Conservation (phyloP, 768 basidiomycete genomes). For the Rhizopogon salebrosus region DNA sequence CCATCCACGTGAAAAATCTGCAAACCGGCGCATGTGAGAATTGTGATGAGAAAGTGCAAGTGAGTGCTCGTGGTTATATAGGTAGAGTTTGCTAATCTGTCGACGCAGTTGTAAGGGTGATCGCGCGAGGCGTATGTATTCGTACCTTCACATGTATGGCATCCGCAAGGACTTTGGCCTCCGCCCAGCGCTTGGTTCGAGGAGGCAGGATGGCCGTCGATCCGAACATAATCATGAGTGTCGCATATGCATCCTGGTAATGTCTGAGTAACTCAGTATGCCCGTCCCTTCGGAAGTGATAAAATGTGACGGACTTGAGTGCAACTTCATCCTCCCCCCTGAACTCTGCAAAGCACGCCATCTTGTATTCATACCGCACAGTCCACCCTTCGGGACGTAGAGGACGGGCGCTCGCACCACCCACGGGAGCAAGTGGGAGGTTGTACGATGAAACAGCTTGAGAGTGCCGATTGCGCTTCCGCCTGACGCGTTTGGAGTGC, state of each 20-base stretch:
- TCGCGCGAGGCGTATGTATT: not conserved
- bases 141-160: constrained; percentile 85
- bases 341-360: constrained; percentile 95
- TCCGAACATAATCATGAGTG: constrained; percentile 81
- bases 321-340: constrained; percentile 89
- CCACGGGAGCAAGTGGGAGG: constrained; percentile 41
- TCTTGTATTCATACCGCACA: constrained; percentile 95
- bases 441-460: constrained; percentile 48
- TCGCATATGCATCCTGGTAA: constrained; percentile 90
- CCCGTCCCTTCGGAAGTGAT: constrained; percentile 4
- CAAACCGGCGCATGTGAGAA: constrained; percentile 78
- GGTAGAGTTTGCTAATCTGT: constrained; percentile 84
- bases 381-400: constrained; percentile 89
- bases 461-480: constrained; percentile 83
- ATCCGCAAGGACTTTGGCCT: constrained; percentile 95
- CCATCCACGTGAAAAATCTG: constrained; percentile 87
- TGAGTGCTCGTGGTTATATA: constrained; percentile 85
- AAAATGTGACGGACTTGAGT: constrained; percentile 61
- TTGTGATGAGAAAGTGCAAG: constrained; percentile 80
- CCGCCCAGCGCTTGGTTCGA: constrained; percentile 96
- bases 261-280: constrained; percentile 47
- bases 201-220: constrained; percentile 84
- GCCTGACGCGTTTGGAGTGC: constrained; percentile 86
- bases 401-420: constrained; percentile 40
- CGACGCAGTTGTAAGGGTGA: not conserved